Conservation (phyloP, 768 basidiomycete species). For the Psilocybe cyanescens region DNA sequence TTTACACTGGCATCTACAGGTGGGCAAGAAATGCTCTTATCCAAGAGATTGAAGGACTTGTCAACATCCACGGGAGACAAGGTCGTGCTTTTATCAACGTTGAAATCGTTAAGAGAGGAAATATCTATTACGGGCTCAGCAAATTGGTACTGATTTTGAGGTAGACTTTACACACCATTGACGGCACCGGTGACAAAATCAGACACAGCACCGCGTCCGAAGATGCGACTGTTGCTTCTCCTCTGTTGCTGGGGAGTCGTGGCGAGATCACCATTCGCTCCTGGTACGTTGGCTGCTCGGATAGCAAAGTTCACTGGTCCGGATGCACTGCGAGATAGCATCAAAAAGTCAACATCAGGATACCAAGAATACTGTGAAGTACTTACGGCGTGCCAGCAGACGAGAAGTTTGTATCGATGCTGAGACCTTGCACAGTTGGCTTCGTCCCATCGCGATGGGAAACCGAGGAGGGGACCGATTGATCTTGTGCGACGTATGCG, state of each 20-base stretch:
- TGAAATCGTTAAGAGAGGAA: slow-evolving; percentile 31
- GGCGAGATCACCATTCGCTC: slow-evolving; percentile 29
- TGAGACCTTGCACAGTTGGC: slow-evolving; percentile 42
- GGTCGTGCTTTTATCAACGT: slow-evolving; percentile 31
- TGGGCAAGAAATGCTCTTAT: slow-evolving; percentile 31
- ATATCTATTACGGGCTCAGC: slow-evolving; percentile 19
- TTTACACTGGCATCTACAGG: slow-evolving; percentile 27
- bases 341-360: not conserved
- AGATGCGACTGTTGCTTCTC: slow-evolving; percentile 17
- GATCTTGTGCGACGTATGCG: slow-evolving; percentile 45
- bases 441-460: slow-evolving; percentile 35
- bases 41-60: slow-evolving; percentile 34
- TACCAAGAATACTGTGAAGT: not conserved
- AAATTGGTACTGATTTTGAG: not conserved
- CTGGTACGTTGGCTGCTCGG: slow-evolving; percentile 33
- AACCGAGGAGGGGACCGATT: slow-evolving; percentile 40
- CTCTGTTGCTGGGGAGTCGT: slow-evolving; percentile 16
- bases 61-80: slow-evolving; percentile 35
- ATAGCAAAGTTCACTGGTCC: slow-evolving; percentile 37
- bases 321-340: slow-evolving; percentile 7
- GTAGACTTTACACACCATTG: slow-evolving; percentile 23
- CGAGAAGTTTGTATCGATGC: slow-evolving; percentile 43
- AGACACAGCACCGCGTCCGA: slow-evolving; percentile 25
- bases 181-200: slow-evolving; percentile 33
- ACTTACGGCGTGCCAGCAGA: slow-evolving; percentile 11